These are phyloP conservation scores for Puccinellia tenuiflora DNA, from an alignment of 176 grass and related monocot genomes.

Conservation along the genomic window DNA sequence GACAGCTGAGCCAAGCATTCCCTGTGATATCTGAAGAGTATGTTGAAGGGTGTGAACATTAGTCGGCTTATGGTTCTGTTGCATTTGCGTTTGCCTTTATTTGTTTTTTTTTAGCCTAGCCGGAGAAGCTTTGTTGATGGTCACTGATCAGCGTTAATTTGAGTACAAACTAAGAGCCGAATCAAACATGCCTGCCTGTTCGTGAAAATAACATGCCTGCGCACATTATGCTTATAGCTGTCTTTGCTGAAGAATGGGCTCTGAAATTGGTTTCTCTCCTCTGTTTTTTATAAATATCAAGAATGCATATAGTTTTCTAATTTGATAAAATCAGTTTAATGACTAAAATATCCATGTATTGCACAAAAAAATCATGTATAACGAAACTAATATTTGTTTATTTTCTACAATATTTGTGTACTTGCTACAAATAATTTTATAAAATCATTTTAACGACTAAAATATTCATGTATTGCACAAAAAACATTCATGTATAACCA, in stretches of 20 bases:
- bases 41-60: no score
- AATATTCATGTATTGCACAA: no score
- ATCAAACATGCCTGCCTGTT: background rate
- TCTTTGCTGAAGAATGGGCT: background rate
- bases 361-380: background rate
- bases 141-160: background rate
- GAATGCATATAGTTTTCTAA: background rate
- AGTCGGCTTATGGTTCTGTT: background rate
- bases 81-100: no score
- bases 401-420: no score
- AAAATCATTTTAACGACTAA: no score
- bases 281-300: background rate
- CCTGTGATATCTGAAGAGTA: background rate
- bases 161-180: no score
- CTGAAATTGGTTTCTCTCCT: background rate
- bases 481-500: background rate
- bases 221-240: background rate
- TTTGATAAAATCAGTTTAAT: background rate
- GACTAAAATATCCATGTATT: background rate
- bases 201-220: background rate
- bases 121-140: background rate
- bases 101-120: background rate
- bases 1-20: constrained; percentile 32
- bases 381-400: no score
- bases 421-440: no score